Evolutionary conservation across 805 yeast species (phyloP).

Genomic region (Hanseniaspora thailandica): DNA sequence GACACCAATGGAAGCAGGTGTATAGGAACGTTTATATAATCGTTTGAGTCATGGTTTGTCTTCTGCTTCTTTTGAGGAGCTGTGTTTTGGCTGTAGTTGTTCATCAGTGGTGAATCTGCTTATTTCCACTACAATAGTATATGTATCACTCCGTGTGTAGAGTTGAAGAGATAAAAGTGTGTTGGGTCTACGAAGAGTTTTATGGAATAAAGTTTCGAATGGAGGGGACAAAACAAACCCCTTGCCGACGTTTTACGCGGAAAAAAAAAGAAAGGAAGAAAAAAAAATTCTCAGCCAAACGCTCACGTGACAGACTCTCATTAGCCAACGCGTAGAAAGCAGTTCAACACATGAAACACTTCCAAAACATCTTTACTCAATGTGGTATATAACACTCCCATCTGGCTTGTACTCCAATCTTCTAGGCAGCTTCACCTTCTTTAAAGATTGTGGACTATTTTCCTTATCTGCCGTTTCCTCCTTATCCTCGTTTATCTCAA

Average conservation of each 20-base stretch:
- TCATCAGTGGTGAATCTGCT: no score
- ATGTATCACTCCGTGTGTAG: no score
- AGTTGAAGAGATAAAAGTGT: no score
- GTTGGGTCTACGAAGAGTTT: no score
- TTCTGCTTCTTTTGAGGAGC: background rate
- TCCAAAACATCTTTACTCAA: background rate
- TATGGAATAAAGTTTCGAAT: no score
- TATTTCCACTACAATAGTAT: no score
- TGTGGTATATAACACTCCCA: background rate
- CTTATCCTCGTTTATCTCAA: background rate
- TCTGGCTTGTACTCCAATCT: background rate
- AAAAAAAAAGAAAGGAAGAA: no score
- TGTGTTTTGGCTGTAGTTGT: background rate
- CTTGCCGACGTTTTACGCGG: no score
- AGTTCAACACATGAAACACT: background rate
- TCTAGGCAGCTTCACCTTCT: background rate
- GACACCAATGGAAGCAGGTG: constrained; percentile 7
- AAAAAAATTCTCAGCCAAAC: no score
- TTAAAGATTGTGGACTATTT: background rate
- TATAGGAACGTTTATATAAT: constrained; percentile 16
- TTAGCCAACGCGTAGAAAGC: no score
- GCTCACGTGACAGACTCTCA: no score
- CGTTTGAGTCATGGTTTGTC: constrained; percentile 19
- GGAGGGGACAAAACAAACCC: no score
- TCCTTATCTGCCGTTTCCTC: background rate